These are phyloP conservation scores for Claviceps maximensis DNA, from an alignment of 2,329 filamentous ascomycete genomes.

Conservation along the genomic window DNA sequence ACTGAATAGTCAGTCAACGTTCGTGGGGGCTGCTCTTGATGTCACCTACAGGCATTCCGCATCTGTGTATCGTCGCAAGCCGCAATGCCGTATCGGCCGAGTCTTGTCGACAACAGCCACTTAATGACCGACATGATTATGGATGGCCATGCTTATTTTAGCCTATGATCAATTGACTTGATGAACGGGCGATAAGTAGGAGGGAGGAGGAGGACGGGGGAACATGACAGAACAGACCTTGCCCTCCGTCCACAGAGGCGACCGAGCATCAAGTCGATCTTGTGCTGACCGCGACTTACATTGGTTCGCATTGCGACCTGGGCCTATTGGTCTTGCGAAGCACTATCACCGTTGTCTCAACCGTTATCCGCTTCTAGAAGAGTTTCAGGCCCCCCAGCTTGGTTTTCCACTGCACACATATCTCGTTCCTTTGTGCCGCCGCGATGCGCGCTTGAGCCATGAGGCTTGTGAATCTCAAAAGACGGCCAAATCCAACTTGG, in stretches of 20 bases:
- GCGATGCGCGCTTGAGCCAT: slow-evolving; percentile 9
- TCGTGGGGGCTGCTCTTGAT: not conserved
- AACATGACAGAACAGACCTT: not conserved
- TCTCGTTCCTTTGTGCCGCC: slow-evolving; percentile 17
- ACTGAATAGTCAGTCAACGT: not conserved
- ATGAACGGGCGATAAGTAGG: not conserved
- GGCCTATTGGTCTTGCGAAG: not conserved
- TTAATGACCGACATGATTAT: not conserved
- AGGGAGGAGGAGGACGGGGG: not conserved
- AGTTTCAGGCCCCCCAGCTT: slow-evolving; percentile 14
- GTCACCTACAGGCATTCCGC: slow-evolving; percentile 3
- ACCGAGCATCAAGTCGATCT: not conserved
- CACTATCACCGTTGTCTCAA: slow-evolving; percentile 8
- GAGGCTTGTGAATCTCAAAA: slow-evolving; percentile 6
- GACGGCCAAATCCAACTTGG: not conserved
- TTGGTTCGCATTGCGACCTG: not conserved
- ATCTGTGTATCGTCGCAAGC: slow-evolving; percentile 3
- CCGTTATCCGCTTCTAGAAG: slow-evolving; percentile 20
- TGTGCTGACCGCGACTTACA: not conserved
- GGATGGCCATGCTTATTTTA: not conserved
- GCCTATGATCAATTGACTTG: not conserved
- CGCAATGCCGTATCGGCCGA: slow-evolving; percentile 6
- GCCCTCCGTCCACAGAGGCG: not conserved
- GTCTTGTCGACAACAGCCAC: slow-evolving; percentile 1
- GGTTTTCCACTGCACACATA: slow-evolving; percentile 3